Evolutionary conservation across 2,329 filamentous ascomycete species (phyloP), one percentile per base, ranked within the genome.

Genomic region (Monilinia fructigena): DNA sequence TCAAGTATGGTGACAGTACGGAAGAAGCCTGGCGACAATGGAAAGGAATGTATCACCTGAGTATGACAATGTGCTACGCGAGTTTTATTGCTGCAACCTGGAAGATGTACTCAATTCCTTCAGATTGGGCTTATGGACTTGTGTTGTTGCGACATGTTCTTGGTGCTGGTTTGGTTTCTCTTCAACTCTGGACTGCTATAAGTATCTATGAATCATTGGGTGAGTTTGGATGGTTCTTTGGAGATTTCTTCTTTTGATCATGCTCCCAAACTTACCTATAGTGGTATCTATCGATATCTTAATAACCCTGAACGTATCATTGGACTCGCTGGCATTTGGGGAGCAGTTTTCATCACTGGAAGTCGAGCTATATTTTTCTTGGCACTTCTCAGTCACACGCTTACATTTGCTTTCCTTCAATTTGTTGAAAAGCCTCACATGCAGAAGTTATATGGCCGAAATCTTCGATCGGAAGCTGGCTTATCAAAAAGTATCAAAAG

Each of bases 161-260:
- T 45, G 95, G 95, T 54, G 82, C 85, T 60, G 86, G 90, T 63
- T 82, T 98, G 70, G 87, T 98, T 67, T 88, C 90, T 14, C 83
- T 99, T 61, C 95, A 99, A 75, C 79, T 96, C 23, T 99, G 95
- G 95, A 97, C 93, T 1, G 89, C 92, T 1, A 82, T 91, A 70
- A 97, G 93, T 77, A 93, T 98, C 72, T 96, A 98, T 77, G 93
- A 97, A 61, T 96, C 92, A 2, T 86, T 99, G 0, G 95, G 95
- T 66, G 95, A 99, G 75, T 99, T 98, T 74, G 95, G 95, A 73
- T 99, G 94, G 94, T 98, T 98, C 82, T 98, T 93, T 75, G 95
- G 95, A 23, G 95, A 99, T 77, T 99, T 98, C 82, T 98, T 99
- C 83, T 97, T 97, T 95, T 76, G 92, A 97, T 69, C 89, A 92